A percentile compares a stretch with the other conserved stretches of the same genome.
Evolutionary conservation across 2,329 filamentous ascomycete species (phyloP).

Genomic region (Sclerotinia sclerotiorum): DNA sequence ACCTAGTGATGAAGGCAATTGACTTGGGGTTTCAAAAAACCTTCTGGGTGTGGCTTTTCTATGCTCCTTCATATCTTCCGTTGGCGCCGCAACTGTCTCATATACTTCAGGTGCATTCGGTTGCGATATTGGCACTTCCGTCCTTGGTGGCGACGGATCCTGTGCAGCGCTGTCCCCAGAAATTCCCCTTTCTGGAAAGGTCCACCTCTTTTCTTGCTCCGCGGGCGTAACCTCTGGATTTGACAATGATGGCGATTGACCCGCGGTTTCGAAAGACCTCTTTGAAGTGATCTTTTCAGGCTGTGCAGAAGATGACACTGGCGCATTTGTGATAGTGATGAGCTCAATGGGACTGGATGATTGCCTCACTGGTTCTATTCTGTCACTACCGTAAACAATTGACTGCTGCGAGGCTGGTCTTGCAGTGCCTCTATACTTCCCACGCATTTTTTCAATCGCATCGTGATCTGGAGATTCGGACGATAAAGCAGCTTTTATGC

Average conservation of each 20-base stretch:
- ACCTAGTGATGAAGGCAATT: neutral
- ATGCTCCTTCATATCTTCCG: neutral
- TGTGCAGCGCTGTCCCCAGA: neutral
- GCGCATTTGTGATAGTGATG: neutral
- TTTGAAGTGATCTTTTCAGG: neutral
- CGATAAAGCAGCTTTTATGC: constrained; percentile 6
- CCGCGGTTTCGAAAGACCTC: neutral
- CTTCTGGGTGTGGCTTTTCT: neutral
- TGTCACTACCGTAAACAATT: neutral
- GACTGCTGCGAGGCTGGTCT: neutral
- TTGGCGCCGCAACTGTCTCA: neutral
- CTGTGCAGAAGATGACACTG: neutral
- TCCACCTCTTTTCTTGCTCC: neutral
- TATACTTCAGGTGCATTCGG: neutral
- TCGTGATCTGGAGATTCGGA: constrained; percentile 1
- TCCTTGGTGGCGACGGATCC: neutral
- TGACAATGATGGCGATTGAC: neutral
- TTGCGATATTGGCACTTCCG: neutral
- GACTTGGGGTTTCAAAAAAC: constrained; percentile 22
- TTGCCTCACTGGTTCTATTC: neutral
- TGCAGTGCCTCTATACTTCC: constrained; percentile 1
- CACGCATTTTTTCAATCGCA: neutral
- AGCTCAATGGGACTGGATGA: neutral
- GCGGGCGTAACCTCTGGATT: neutral
- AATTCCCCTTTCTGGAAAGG: neutral